Base-by-base conservation (phyloP, 768 basidiomycete species). In the Russula sp. region DNA sequence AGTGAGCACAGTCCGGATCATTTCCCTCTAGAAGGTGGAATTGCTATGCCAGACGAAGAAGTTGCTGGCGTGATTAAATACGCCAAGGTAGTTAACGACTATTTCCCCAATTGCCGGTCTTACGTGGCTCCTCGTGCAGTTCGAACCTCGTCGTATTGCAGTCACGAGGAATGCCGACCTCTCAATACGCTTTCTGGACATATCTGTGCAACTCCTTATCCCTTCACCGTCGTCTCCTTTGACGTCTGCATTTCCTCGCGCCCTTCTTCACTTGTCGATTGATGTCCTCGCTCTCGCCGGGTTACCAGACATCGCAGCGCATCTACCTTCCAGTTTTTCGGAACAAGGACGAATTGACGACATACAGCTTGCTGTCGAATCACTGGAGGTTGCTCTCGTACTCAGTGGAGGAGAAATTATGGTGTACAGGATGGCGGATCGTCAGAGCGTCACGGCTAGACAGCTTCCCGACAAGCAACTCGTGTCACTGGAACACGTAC, bases 121-220 rank as follows among this genome's bases (percentile, higher is more conserved):
- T 51, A 11, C 48, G 11, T 53, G 32, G n/a, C 48, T 45, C 39
- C 31, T 53, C 44, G 31, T 34, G 35, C 57, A 86, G 84, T 82
- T 80, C 66, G 84, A 88, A 70, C 81, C 80, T 14, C 83, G 79
- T 67, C 82, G 89, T 22, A 72, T 94, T 5, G 73, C 90, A 20
- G 72, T 89, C 3, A 88, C 87, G 0, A 77, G 76, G 58, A 84
- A 89, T 69, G 74, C 75, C 10, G 85, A 93, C 70, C 75, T 85
- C 20, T 81, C 79, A 5, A 74, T 94, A 20, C 82, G 80, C 59
- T 89, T 94, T 72, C 83, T 84, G 66, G 92, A 96, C 71, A 73
- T 86, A 47, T 91, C 89, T 58, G 79, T 84, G 4, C 85, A 88
- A 34, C 77, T 92, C 2, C 74, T 91, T 3, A 75, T 82, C 40